phyloP scores from a whole-genome alignment of 805 yeast genomes.

The Cephaloascus albidus region DNA sequence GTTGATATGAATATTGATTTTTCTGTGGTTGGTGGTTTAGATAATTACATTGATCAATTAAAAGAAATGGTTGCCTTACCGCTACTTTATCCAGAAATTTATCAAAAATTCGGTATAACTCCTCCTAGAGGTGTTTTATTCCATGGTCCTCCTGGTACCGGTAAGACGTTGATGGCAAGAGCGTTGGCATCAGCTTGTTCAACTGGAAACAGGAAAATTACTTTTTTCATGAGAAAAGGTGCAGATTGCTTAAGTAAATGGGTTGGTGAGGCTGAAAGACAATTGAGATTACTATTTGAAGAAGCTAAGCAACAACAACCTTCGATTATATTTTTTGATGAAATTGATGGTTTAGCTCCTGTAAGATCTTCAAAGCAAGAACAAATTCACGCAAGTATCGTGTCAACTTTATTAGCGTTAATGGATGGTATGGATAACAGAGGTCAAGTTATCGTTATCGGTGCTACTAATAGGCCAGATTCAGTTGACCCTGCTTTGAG shows the following conservation, averaged over 20 bases:
- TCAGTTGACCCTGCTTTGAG: slow-evolving; percentile 97
- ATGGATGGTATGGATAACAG: slow-evolving; percentile 99
- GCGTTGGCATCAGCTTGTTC: slow-evolving; percentile 95
- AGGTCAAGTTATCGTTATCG: slow-evolving; percentile 96
- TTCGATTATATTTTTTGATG: slow-evolving; percentile 92
- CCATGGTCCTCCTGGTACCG: slow-evolving; percentile 99
- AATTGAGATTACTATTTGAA: slow-evolving; percentile 80
- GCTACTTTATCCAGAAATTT: slow-evolving; percentile 84
- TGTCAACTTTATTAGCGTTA: slow-evolving; percentile 84
- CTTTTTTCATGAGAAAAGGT: slow-evolving; percentile 97
- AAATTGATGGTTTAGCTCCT: slow-evolving; percentile 97
- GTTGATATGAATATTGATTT: slow-evolving; percentile 81
- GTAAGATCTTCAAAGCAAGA: slow-evolving; percentile 96
- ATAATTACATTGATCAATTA: slow-evolving; percentile 80
- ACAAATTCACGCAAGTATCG: slow-evolving; percentile 96
- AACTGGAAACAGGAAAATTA: slow-evolving; percentile 72
- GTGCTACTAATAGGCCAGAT: slow-evolving; percentile 97
- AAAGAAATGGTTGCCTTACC: slow-evolving; percentile 97
- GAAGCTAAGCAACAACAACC: slow-evolving; percentile 97
- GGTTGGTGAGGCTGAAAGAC: slow-evolving; percentile 99
- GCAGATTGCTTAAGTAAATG: slow-evolving; percentile 96
- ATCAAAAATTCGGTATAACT: slow-evolving; percentile 79
- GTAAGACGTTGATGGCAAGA: slow-evolving; percentile 95
- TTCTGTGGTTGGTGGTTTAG: slow-evolving; percentile 84
- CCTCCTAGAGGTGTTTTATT: slow-evolving; percentile 97